A percentile compares a stretch with the other conserved stretches of the same genome.
phyloP scores from a whole-genome alignment of 306 rosid species.

The Lathyrus tuberosus region DNA sequence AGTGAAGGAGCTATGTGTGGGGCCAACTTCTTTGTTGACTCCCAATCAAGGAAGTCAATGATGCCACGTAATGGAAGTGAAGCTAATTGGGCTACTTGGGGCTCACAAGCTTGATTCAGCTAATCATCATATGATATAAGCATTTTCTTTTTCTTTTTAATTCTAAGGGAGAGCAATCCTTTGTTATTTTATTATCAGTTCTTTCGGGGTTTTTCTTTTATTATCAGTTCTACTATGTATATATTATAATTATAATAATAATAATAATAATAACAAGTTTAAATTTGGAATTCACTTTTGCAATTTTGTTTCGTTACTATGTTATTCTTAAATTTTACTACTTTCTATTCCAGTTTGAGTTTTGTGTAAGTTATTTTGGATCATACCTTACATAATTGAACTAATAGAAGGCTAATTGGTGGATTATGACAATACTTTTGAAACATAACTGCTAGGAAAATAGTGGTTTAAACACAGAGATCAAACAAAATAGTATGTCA shows the following conservation, averaged over 20 bases:
- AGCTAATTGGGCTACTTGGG: slow-evolving; percentile 88
- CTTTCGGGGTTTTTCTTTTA: not conserved
- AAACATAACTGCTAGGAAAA: not conserved
- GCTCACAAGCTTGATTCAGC: slow-evolving; percentile 44
- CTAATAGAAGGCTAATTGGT: not conserved
- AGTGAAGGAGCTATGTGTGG: slow-evolving; percentile 96
- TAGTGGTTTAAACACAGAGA: not conserved
- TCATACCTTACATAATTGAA: not conserved
- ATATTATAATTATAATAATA: not conserved
- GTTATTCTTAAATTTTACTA: slow-evolving; percentile 11
- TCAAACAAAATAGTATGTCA: too few relatives aligned
- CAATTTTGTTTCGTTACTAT: not conserved
- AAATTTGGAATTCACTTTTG: not conserved
- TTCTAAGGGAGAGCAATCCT: not conserved
- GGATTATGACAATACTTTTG: not conserved
- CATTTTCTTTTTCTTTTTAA: not conserved
- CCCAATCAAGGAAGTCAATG: slow-evolving; percentile 55
- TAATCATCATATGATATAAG: not conserved
- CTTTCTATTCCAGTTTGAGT: not conserved
- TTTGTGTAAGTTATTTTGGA: not conserved
- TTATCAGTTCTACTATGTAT: not conserved
- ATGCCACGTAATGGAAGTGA: slow-evolving; percentile 99
- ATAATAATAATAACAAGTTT: not conserved
- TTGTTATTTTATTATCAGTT: not conserved
- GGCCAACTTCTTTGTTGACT: slow-evolving; percentile 82